Evolutionary conservation across 495 filamentous ascomycete genomes (phyloP), one percentile per base, ranked within the genome.

Genomic region (Penicillium psychrofluorescens): DNA sequence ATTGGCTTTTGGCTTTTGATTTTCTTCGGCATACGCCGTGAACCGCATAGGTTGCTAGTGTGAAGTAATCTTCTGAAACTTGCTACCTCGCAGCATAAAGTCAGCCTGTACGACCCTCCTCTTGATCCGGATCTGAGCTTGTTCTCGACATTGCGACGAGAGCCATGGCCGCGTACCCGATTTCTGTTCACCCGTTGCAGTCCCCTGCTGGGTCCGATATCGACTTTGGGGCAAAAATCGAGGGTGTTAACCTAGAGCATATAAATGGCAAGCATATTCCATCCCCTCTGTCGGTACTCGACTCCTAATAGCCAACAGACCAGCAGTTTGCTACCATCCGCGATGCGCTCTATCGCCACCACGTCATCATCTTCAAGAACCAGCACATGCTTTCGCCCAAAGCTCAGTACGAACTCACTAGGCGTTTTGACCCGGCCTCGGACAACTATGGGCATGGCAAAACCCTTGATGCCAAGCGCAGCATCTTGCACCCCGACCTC

Each of bases 401-500:
- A 53, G 81, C 83, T 16, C 84, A 88, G 62, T 88, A 79, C 61
- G 74, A 81, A 38, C 63, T 87, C 32, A 87, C 83, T 10, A 73
- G 72, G 28, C 77, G 79, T 44, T 88, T 87, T 68, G 83, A 87
- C 50, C 83, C 83, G 3, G 49, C 65, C 2, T 74, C 77, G 6
- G 62, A 73, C 1, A 75, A 69, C 13, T 88, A 88, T 63, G 84
- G 84, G 35, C 84, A 87, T 55, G 84, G 83, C 58, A 83, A 82
- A 54, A 81, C 81, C 12, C 65, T 84, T 51, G 81, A 84, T 56
- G 71, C 68, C 2, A 81, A 83, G 53, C 75, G 81, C 35, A 80
- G 74, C 54, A 78, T 88, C 56, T 74, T 88, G 13, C 84, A 87
- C 53, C 84, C 84, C 1, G 84, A 88, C 51, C 71, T 87, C 11